These are phyloP conservation scores for Venturia pyrina DNA, from an alignment of 2,329 filamentous ascomycete species.

Conservation along the genomic window DNA sequence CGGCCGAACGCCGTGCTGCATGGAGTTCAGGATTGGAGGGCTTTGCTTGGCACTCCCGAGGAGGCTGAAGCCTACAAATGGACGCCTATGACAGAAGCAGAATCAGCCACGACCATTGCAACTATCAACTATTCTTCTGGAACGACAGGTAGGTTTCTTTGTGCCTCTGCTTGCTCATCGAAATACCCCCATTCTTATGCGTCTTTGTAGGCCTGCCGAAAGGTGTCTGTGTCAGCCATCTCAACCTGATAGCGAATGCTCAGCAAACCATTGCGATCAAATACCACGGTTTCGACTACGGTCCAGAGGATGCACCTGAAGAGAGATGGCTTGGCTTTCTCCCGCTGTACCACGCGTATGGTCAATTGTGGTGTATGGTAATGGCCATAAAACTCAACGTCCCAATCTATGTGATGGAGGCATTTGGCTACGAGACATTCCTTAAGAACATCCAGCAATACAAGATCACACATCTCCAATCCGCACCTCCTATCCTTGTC, in stretches of 20 bases:
- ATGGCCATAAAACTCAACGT: constrained; percentile 38
- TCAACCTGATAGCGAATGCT: constrained; percentile 41
- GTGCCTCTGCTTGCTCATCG: not conserved
- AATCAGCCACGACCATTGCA: constrained; percentile 24
- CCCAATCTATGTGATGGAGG: constrained; percentile 31
- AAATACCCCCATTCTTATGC: not conserved
- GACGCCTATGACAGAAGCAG: constrained; percentile 19
- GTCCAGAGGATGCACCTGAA: constrained; percentile 28
- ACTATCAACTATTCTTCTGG: constrained; percentile 44
- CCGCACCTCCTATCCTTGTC: constrained; percentile 34
- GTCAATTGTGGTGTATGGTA: constrained; percentile 31
- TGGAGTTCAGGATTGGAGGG: constrained; percentile 24
- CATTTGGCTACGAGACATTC: constrained; percentile 31
- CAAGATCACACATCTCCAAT: constrained; percentile 29
- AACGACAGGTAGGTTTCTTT: constrained; percentile 29
- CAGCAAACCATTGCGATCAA: constrained; percentile 40
- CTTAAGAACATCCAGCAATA: constrained; percentile 27
- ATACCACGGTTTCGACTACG: constrained; percentile 31
- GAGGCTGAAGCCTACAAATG: constrained; percentile 22
- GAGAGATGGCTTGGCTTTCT: constrained; percentile 41
- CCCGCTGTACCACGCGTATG: constrained; percentile 37
- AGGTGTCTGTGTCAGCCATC: constrained; percentile 40
- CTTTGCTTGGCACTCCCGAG: constrained; percentile 19
- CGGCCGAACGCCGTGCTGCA: constrained; percentile 17
- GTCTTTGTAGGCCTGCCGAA: constrained; percentile 32